Conservation (phyloP, 2,329 filamentous ascomycete species). For the Myriosclerotinia duriaeana region DNA sequence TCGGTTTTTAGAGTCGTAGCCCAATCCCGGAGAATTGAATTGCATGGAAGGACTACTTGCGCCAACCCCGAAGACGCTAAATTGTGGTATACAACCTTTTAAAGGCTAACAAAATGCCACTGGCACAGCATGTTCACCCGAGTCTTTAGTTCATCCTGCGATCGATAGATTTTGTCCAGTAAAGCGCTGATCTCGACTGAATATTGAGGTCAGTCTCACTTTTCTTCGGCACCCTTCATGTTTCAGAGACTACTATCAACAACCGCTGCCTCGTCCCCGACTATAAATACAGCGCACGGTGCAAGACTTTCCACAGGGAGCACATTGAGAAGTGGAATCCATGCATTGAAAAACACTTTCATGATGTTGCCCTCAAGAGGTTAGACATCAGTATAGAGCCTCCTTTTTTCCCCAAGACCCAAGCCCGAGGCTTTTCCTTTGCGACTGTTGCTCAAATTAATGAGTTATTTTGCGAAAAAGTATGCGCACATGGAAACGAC, state of each 20-base stretch:
- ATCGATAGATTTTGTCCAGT: slow-evolving; percentile 1
- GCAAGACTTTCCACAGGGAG: neutral
- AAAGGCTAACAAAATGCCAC: neutral
- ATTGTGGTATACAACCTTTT: neutral
- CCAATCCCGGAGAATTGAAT: neutral
- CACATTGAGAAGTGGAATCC: neutral
- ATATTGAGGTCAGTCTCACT: neutral
- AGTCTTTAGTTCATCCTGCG: neutral
- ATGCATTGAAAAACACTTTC: neutral
- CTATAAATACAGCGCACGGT: too few species aligned
- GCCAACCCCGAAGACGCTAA: neutral
- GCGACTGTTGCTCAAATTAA: too few species aligned
- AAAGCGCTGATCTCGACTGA: neutral
- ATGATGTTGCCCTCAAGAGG: neutral
- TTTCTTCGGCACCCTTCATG: neutral
- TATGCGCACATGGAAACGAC: too few species aligned
- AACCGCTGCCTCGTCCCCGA: neutral
- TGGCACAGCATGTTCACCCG: neutral
- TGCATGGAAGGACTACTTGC: neutral
- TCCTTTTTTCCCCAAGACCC: neutral
- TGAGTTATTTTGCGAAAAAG: too few species aligned
- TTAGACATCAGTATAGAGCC: neutral
- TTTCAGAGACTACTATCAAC: neutral
- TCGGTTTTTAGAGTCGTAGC: neutral
- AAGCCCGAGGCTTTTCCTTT: too few species aligned